These are phyloP conservation scores for Coemansia sp. DNA, from an alignment of 371 early-diverging fungal genomes.

Conservation along the genomic window DNA sequence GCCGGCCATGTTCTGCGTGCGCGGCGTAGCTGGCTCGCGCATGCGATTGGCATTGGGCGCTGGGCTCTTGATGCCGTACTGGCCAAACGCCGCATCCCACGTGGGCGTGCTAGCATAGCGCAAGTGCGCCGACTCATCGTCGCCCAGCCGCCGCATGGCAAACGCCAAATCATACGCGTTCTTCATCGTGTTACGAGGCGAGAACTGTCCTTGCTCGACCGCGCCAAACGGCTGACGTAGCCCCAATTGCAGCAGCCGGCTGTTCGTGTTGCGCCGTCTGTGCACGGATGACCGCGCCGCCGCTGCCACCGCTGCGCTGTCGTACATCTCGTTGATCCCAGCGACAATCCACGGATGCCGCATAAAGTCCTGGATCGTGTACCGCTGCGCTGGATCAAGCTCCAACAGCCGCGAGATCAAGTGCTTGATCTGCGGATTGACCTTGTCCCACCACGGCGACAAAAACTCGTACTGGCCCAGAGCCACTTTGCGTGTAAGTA, in stretches of 20 bases:
- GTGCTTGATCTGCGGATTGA: constrained; percentile 66
- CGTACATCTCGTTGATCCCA: constrained; percentile 47
- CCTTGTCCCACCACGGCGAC: constrained; percentile 88
- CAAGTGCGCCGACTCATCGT: constrained; percentile 42
- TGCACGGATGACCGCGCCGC: constrained; percentile 44
- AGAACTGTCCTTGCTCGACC: constrained; percentile 29
- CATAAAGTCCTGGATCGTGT: constrained; percentile 80
- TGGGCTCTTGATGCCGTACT: constrained; percentile 45
- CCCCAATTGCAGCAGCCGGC: constrained; percentile 24
- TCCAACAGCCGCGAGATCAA: constrained; percentile 77
- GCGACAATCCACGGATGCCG: constrained; percentile 76
- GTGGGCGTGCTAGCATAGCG: constrained; percentile 42
- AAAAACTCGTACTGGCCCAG: constrained; percentile 72
- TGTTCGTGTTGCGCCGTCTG: constrained; percentile 27
- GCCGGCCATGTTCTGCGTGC: constrained; percentile 36
- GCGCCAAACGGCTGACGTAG: constrained; percentile 32
- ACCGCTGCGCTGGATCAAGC: constrained; percentile 79
- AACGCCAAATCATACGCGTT: constrained; percentile 49
- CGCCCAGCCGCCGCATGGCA: constrained; percentile 49
- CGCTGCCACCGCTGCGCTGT: constrained; percentile 34
- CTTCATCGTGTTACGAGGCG: constrained; percentile 48
- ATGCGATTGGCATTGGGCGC: constrained; percentile 22
- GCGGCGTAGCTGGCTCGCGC: constrained; percentile 28
- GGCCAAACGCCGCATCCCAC: constrained; percentile 51
- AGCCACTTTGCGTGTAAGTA: constrained; percentile 73